Evolutionary conservation across 2,329 filamentous ascomycete species (phyloP), one percentile per base, ranked within the genome.

Genomic region (Ophiostoma ulmi): DNA sequence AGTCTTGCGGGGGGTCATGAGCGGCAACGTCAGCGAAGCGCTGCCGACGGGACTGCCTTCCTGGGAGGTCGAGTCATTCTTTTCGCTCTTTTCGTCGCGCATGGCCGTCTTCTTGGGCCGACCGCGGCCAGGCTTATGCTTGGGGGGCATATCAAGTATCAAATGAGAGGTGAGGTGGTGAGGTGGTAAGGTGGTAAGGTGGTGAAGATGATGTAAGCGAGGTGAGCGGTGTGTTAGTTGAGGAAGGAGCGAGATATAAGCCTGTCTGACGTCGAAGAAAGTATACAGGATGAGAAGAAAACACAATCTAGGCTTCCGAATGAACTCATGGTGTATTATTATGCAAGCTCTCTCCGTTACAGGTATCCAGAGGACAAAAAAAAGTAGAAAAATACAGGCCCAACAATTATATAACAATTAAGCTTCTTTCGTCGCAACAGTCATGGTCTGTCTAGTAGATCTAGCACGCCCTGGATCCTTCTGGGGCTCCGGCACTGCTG

Each of bases 21-120:
- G 35, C n/a, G 63, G 63, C 36, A n/a, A 39, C 2, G 48, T 52
- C 65, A 41, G 65, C 31, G 14, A 67, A 41, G n/a, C 79, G 52
- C 77, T 73, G 13, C 65, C 22, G 5, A 36, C 64, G 39, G 39
- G 11, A 67, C 69, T 68, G 38, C 64, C 52, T 20, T 70, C 31
- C 1, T 26, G 38, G 20, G 44, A 26, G 14, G 14, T 35, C 58
- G 35, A 36, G 61, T 38, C 63, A 36, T 20, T 38, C 61, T 38
- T 31, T 6, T 38, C 31, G 6, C 20, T 22, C 20, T 41, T 22
- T 39, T 67, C 65, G 65, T 69, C 52, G 36, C 67, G 67, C 67
- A 69, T 69, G 5, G 67, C 52, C 36, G 69, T 72, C 66, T 69
- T 72, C n/a, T 63, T 66, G 35, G 66, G 71, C 71, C 58, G 58